Percentiles rank a stretch among this genome's conserved stretches.
Evolutionary conservation across 139 green algal species (phyloP).

Genomic region (Chlamydomonas sphaeroides): DNA sequence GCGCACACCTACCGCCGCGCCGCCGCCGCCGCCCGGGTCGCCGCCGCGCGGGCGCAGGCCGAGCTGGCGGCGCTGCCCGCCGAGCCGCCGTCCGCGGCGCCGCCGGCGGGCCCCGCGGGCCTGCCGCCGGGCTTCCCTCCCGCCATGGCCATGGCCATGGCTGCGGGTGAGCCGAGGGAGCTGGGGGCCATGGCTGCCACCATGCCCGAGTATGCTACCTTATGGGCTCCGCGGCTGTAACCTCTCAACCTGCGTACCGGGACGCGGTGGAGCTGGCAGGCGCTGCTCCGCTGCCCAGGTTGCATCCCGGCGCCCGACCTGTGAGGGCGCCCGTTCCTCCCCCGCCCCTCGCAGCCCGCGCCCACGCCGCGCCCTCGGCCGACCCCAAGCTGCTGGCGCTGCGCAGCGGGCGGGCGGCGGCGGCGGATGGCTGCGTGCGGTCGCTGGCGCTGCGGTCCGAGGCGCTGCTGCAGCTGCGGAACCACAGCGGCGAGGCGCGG

Average conservation of each 20-base stretch:
- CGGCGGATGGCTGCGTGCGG: conserved; percentile 38
- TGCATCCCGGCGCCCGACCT: too few relatives aligned
- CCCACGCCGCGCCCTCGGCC: not conserved
- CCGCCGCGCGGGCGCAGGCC: not conserved
- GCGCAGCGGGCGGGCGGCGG: not conserved
- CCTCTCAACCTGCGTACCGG: too few relatives aligned
- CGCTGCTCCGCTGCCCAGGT: too few relatives aligned
- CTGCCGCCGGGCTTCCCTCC: conserved; percentile 1
- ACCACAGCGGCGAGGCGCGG: not conserved
- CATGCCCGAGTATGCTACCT: not conserved
- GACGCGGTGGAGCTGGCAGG: too few relatives aligned
- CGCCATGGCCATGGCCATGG: conserved; percentile 4
- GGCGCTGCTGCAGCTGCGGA: conserved; percentile 42
- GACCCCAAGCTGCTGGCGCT: conserved; percentile 1
- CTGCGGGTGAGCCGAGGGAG: not conserved
- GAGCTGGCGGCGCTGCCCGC: conserved; percentile 28
- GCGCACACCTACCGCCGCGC: conserved; percentile 1
- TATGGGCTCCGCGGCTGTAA: too few relatives aligned
- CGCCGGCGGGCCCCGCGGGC: not conserved
- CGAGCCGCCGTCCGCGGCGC: not conserved
- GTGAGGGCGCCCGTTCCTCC: too few relatives aligned
- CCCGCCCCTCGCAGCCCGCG: not conserved
- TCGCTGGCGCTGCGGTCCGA: conserved; percentile 50
- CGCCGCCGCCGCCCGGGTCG: not conserved
- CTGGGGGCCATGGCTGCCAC: too few relatives aligned